Evolutionary conservation across 768 basidiomycete species (phyloP).

Genomic region (Neoboletus subvelutipes): DNA sequence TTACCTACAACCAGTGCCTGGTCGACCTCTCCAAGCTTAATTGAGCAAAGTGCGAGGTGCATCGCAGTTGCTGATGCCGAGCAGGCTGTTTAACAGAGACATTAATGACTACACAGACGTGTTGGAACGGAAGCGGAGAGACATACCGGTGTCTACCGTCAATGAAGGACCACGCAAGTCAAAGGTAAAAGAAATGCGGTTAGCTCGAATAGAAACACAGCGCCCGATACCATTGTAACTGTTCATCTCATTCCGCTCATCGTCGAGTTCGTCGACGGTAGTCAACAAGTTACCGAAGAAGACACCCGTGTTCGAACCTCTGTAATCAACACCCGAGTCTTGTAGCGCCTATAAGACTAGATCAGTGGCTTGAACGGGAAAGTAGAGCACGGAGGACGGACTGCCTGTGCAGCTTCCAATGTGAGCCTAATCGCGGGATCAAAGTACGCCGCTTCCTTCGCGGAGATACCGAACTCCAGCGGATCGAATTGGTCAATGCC

Average conservation of each 20-base stretch:
- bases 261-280: conserved; percentile 29
- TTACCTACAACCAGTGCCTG: conserved; percentile 42
- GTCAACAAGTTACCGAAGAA: conserved; percentile 37
- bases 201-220: conserved; percentile 31
- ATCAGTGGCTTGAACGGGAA: background rate
- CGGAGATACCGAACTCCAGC: conserved; percentile 35
- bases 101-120: background rate
- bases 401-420: conserved; percentile 33
- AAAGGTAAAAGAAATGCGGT: conserved; percentile 36
- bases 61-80: conserved; percentile 47
- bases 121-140: background rate
- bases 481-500: conserved; percentile 35
- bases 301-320: conserved; percentile 42
- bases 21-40: conserved; percentile 45
- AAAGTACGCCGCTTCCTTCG: conserved; percentile 31
- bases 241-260: conserved; percentile 28
- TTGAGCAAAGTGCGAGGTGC: conserved; percentile 47
- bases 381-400: background rate
- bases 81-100: conserved; percentile 29
- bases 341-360: conserved; percentile 31
- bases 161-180: conserved; percentile 48
- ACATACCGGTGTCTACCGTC: conserved; percentile 38
- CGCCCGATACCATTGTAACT: conserved; percentile 32
- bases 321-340: conserved; percentile 49
- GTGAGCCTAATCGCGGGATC: conserved; percentile 34